These are phyloP conservation scores for Pythium rishiriense DNA, from an alignment of 352 stramenopile genomes.

Conservation along the genomic window DNA sequence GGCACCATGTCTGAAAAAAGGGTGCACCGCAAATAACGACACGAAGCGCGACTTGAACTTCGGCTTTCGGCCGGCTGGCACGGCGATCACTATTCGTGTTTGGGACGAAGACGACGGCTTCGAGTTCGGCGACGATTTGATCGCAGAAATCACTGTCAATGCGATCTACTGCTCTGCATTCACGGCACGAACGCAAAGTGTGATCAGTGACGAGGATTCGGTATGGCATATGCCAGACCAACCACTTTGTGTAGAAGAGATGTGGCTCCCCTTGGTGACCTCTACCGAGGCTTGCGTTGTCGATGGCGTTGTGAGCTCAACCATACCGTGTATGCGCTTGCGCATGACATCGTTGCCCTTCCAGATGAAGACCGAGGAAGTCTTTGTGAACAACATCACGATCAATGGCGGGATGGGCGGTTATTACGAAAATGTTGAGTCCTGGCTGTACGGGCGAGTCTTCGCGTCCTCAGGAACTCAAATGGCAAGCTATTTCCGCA, in stretches of 20 bases:
- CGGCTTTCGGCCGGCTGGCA: conserved; percentile 81
- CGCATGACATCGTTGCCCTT: conserved; percentile 76
- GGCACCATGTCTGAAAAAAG: conserved; percentile 45
- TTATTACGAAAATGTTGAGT: conserved; percentile 59
- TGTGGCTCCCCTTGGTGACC: conserved; percentile 61
- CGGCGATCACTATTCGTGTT: conserved; percentile 64
- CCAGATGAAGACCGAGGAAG: conserved; percentile 65
- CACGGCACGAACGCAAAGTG: conserved; percentile 44
- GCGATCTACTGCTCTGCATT: conserved; percentile 85
- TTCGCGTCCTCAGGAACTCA: conserved; percentile 67
- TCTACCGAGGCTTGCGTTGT: conserved; percentile 32
- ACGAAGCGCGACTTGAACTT: conserved; percentile 77
- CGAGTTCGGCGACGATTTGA: conserved; percentile 87
- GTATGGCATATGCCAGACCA: conserved; percentile 63
- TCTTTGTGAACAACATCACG: conserved; percentile 46
- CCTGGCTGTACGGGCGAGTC: conserved; percentile 63
- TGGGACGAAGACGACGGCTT: conserved; percentile 84
- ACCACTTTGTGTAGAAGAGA: conserved; percentile 73
- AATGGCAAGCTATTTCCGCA: conserved; percentile 80
- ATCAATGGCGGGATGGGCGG: conserved; percentile 75
- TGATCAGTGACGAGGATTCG: conserved; percentile 56
- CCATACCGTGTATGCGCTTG: conserved; percentile 65
- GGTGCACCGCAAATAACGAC: conserved; percentile 50
- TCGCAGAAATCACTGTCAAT: conserved; percentile 66
- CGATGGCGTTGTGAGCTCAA: conserved; percentile 22